Base-by-base conservation (phyloP, 495 filamentous ascomycete species). In the Aspergillus diversus region DNA sequence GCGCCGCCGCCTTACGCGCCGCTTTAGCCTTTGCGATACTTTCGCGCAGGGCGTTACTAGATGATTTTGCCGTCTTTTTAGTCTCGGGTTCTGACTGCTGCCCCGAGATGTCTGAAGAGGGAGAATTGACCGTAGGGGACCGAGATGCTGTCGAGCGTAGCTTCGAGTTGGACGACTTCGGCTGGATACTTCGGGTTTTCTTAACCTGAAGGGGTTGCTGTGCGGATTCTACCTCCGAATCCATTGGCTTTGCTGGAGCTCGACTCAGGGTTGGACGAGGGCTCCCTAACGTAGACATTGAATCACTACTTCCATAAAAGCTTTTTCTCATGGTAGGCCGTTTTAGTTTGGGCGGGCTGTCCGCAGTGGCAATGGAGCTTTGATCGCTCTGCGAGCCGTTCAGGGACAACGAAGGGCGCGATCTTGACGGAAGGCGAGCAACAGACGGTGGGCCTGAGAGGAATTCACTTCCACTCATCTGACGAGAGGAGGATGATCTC, bases 1-100 rank as follows among this genome's bases (percentile, higher is more conserved):
- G 73, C 32, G 73, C 71, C 11, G 84, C 83, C 16, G 86, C 86
- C 54, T 89, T 86, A 53, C 86, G 86, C 39, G 93, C 92, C 11
- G 93, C 94, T 71, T 94, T 97, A 7, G 95, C 95, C 72, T 92
- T 95, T 48, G 93, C 92, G 69, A 99, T 97, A 60, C 90, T 92
- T 53, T 97, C 93, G 16, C 95, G 84, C 49, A 99, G 73, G 3
- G 93, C 89, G 39, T 84, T 83, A 27, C 21, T 27, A 3, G 95
- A 97, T 1, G 92, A 90, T 67, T 90, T 93, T 9, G 85, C 77
- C 5, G 65, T 75, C 67, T 80, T 84, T 49, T 77, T 73, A 15
- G 60, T 51, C 62, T 80, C 74, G 47, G 55, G 53, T 55, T 78
- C 71, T n/a, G 65, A 60, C 43, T 73, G 68, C 59, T 71, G 70